A percentile compares a stretch with the other conserved stretches of the same genome.
Conservation (phyloP, 2,329 filamentous ascomycete species). For the Cryphonectria radicalis region DNA sequence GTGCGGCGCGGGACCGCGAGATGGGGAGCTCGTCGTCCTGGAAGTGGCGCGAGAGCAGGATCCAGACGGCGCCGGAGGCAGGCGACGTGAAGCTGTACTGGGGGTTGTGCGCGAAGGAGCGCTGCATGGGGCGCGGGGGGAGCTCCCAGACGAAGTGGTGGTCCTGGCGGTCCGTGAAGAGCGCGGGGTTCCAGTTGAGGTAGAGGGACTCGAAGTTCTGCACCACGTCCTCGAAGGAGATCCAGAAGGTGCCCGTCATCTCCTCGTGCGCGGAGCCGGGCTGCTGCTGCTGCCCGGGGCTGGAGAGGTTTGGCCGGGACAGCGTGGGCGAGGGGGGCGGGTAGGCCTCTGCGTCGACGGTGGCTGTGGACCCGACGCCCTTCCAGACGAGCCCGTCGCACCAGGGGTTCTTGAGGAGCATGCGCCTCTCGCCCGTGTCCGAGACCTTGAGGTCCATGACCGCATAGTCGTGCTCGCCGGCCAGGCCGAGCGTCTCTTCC, state of each 20-base stretch:
- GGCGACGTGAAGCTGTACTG: conserved; percentile 72
- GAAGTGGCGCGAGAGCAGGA: conserved; percentile 87
- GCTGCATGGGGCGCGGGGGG: conserved; percentile 49
- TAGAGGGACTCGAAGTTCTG: conserved; percentile 97
- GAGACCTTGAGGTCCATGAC: conserved; percentile 76
- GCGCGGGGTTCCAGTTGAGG: conserved; percentile 91
- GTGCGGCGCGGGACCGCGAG: conserved; percentile 46
- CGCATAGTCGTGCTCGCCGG: conserved; percentile 92
- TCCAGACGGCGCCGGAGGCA: conserved; percentile 71
- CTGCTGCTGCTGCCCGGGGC: conserved; percentile 20
- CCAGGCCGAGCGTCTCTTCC: conserved; percentile 79
- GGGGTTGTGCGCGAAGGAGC: conserved; percentile 67
- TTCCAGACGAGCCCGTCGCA: conserved; percentile 78
- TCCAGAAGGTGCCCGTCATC: conserved; percentile 86
- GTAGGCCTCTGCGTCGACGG: conserved; percentile 33
- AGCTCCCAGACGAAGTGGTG: conserved; percentile 86
- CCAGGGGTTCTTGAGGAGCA: conserved; percentile 97
- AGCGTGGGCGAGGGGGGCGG: conserved; percentile 29
- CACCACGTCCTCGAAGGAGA: conserved; percentile 81
- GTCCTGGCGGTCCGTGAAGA: conserved; percentile 83
- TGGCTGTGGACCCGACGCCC: conserved; percentile 49
- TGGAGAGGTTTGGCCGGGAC: conserved; percentile 22
- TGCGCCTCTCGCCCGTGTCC: conserved; percentile 61
- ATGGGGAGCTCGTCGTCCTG: conserved; percentile 67
- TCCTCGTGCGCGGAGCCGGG: conserved; percentile 32